Conservation (phyloP, 78 protist species). For the Dictyostelium capitatum region DNA sequence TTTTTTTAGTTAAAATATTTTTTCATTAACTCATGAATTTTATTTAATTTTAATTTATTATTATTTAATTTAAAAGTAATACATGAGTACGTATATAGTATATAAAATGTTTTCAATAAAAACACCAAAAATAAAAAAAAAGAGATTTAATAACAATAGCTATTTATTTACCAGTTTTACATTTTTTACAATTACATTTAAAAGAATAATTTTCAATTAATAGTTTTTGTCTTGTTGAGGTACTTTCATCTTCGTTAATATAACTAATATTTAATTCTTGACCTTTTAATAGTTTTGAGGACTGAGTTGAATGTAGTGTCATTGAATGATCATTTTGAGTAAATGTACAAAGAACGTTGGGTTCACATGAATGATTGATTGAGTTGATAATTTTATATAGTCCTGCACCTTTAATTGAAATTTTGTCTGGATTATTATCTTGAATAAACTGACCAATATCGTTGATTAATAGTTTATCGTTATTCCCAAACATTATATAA, state of each 20-base stretch:
- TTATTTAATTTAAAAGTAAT: neutral
- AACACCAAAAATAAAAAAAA: no score
- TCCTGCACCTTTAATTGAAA: slow-evolving; percentile 27
- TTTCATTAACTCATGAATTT: no score
- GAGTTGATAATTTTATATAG: slow-evolving; percentile 39
- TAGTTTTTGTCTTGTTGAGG: neutral
- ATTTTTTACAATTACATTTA: slow-evolving; percentile 64
- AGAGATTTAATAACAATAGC: no score
- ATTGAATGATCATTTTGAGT: neutral
- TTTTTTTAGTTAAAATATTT: no score
- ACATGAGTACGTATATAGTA: no score
- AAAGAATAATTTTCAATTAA: slow-evolving; percentile 37
- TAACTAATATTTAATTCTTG: slow-evolving; percentile 38
- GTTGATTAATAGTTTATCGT: neutral
- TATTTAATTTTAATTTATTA: no score
- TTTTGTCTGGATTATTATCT: neutral
- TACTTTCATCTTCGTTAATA: slow-evolving; percentile 49
- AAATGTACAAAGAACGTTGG: slow-evolving; percentile 19
- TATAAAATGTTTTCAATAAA: no score
- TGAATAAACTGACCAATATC: neutral
- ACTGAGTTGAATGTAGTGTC: neutral
- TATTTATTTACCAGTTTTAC: slow-evolving; percentile 4
- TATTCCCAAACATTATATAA: neutral
- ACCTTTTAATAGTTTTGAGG: neutral
- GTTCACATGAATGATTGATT: slow-evolving; percentile 61